Evolutionary conservation across 345 rosid species (phyloP).

Genomic region (Raphanus raphanistrum): DNA sequence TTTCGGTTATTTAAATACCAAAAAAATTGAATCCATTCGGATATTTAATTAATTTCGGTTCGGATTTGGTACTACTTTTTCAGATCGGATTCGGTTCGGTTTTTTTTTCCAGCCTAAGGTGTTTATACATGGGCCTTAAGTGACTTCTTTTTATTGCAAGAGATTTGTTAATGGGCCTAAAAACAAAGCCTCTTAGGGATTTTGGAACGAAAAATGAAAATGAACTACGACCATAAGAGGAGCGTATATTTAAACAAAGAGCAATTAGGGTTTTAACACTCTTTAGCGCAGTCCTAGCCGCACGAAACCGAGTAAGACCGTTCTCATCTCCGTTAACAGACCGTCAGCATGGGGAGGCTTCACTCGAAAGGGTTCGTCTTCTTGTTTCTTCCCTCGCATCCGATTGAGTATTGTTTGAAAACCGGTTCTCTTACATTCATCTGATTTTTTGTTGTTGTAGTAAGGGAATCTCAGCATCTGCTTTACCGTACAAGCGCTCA

Average conservation of each 20-base stretch:
- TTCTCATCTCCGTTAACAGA: conserved; percentile 3
- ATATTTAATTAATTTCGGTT: too few relatives aligned
- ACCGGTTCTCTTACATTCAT: background rate
- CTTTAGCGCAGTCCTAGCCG: conserved; percentile 25
- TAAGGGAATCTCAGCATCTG: conserved; percentile 69
- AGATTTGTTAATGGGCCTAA: background rate
- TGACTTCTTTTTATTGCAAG: background rate
- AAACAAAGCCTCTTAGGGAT: background rate
- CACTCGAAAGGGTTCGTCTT: conserved; percentile 48
- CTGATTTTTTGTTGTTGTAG: conserved; percentile 23
- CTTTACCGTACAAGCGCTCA: conserved; percentile 55
- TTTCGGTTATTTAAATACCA: too few relatives aligned
- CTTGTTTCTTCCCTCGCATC: background rate
- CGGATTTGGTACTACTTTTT: too few relatives aligned
- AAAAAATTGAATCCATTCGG: too few relatives aligned
- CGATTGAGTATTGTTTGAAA: background rate
- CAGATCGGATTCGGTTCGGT: too few relatives aligned
- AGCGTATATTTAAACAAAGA: background rate
- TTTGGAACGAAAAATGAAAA: background rate
- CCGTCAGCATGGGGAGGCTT: conserved; percentile 58
- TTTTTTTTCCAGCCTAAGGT: too few relatives aligned
- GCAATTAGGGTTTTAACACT: background rate
- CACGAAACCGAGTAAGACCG: background rate
- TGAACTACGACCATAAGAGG: background rate
- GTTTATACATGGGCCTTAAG: background rate